These are phyloP conservation scores for Sparassis latifolia DNA, from an alignment of 1,284 basidiomycete genomes.

Conservation along the genomic window DNA sequence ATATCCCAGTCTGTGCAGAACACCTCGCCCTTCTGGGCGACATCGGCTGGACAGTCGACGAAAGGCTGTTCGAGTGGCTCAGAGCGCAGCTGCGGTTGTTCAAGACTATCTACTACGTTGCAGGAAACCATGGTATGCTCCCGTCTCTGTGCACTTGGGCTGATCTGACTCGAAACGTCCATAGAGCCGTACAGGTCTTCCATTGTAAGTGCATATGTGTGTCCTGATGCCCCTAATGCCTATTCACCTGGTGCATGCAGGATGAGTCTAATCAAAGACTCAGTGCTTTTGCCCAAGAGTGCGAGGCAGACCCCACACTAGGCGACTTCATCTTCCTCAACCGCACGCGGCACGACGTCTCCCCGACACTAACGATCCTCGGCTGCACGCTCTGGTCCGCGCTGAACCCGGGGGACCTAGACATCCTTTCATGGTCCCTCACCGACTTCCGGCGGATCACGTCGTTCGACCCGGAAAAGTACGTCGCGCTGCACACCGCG, in stretches of 20 bases:
- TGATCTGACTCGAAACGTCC: neutral
- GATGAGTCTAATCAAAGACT: no score
- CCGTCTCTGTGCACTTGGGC: no score
- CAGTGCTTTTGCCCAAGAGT: no score
- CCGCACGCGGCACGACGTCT: constrained; percentile 30
- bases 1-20: no score
- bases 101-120: no score
- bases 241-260: no score
- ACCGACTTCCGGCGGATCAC: constrained; percentile 29
- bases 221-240: no score
- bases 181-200: constrained; percentile 16
- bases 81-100: no score
- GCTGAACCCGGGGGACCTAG: constrained; percentile 21
- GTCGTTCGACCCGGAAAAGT: constrained; percentile 21
- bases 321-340: constrained; percentile 31
- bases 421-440: constrained; percentile 20
- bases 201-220: constrained; percentile 11
- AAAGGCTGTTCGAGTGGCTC: no score
- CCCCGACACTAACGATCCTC: constrained; percentile 28
- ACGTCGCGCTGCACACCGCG: constrained; percentile 20
- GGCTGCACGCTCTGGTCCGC: constrained; percentile 37
- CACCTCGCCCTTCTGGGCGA: no score
- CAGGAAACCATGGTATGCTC: no score
- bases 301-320: neutral
- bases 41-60: no score